Base-by-base conservation (phyloP, 352 stramenopile genomes). In the Phytophthora capsici region DNA sequence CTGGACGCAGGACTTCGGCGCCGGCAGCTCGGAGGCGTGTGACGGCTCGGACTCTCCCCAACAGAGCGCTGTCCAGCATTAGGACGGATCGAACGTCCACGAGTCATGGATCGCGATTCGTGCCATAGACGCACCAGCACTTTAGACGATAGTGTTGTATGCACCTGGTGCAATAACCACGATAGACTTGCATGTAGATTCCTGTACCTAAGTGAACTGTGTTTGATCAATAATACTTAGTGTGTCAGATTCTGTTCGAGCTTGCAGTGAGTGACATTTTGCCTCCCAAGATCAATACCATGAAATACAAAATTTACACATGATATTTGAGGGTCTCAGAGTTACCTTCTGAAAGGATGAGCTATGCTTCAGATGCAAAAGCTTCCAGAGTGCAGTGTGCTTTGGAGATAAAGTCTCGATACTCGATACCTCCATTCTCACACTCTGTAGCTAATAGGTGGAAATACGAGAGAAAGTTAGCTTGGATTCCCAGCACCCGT, bases 381-480 rank as follows among this genome's bases (percentile, higher is more conserved):
- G 28, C 28, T 12, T 32, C 28, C 8, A 32, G 28, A 12, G 28
- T 32, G 28, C 28, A 32, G 28, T 32, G 28, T 32, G 28, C 28
- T 32, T 32, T 32, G 28, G 28, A 32, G 28, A 32, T 32, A 41
- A 41, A 41, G 13, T 4, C 14, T 41, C 34, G 34, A 41, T 41
- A 41, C 7, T 41, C 13, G 34, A 41, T 17, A 19, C 16, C 34
- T 17, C 34, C 34, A 6, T 19, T 19, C 6, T 41, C 34, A 10
- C 73, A 61, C 2, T 70, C 22, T 1, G 61, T 66, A 13, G 82
- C 80, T 8, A 91, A 67, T 37, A 86, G 77, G 12, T 60, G 62
- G 36, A 82, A 89, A 47, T 90, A 89, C 12, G 74, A 88, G 8
- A 91, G 51, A 34, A 91, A 91, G n/a, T 75, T 77, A 8, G 71